phyloP scores from a whole-genome alignment of 306 rosid species.

The Quercus suber region DNA sequence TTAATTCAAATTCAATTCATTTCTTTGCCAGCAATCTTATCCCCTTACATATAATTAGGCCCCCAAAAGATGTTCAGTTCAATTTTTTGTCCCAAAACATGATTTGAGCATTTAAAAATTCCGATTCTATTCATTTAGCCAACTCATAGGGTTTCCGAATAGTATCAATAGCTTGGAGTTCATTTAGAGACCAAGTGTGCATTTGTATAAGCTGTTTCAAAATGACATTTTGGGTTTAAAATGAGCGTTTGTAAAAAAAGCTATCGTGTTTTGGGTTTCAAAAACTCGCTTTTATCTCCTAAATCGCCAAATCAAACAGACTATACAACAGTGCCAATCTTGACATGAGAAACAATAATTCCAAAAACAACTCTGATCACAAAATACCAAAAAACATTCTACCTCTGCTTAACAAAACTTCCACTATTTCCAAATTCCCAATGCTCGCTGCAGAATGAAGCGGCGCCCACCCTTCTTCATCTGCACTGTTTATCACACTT shows the following conservation, averaged over 20 bases:
- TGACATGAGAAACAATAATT: background rate
- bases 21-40: too few relatives aligned
- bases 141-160: background rate
- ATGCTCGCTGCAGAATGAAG: conserved; percentile 91
- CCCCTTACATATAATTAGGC: too few relatives aligned
- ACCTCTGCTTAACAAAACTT: conserved; percentile 62
- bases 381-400: background rate
- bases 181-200: background rate
- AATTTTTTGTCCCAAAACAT: too few relatives aligned
- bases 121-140: background rate
- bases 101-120: too few relatives aligned
- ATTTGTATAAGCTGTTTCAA: too few relatives aligned
- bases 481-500: conserved; percentile 51
- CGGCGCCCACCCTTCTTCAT: conserved; percentile 97
- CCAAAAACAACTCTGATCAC: background rate
- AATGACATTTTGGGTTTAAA: too few relatives aligned
- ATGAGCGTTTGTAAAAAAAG: too few relatives aligned
- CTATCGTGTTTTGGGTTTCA: too few relatives aligned
- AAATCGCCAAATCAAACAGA: too few relatives aligned
- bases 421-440: conserved; percentile 57
- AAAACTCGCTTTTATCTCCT: too few relatives aligned
- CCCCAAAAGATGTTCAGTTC: too few relatives aligned
- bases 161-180: background rate
- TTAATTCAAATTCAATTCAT: background rate
- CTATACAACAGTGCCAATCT: background rate